phyloP scores from a whole-genome alignment of 371 early-diverging fungal species.

The Circinella minor region DNA sequence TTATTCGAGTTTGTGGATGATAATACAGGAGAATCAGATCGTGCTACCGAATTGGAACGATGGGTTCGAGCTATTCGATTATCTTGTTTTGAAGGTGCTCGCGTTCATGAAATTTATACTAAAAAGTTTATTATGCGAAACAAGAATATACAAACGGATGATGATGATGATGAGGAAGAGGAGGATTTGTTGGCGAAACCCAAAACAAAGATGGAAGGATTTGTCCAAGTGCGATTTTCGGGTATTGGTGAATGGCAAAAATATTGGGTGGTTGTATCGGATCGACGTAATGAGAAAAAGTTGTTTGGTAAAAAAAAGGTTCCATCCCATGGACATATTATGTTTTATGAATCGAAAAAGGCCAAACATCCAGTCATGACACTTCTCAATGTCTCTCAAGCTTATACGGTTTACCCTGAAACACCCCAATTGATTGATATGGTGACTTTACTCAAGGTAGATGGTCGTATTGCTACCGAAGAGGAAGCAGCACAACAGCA shows the following conservation, averaged over 20 bases:
- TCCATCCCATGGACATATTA: constrained; percentile 55
- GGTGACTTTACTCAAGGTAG: constrained; percentile 50
- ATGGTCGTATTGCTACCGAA: constrained; percentile 24
- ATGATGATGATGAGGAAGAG: constrained; percentile 6
- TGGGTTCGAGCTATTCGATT: constrained; percentile 79
- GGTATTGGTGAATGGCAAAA: constrained; percentile 70
- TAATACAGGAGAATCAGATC: constrained; percentile 42
- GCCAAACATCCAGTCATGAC: constrained; percentile 61
- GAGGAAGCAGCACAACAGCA: not conserved
- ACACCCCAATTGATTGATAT: constrained; percentile 44
- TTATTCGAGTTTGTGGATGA: constrained; percentile 20
- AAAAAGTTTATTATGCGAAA: constrained; percentile 53
- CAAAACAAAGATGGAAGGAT: constrained; percentile 46
- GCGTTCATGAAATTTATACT: constrained; percentile 79
- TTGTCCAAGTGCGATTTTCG: constrained; percentile 63
- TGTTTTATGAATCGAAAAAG: constrained; percentile 64
- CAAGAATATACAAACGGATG: constrained; percentile 11
- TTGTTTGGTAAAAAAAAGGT: constrained; percentile 58
- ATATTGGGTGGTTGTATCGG: constrained; percentile 62
- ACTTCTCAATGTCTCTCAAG: constrained; percentile 64
- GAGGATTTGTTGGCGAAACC: constrained; percentile 18
- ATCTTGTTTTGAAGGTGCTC: constrained; percentile 76
- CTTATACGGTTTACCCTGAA: constrained; percentile 77
- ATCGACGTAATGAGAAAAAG: constrained; percentile 57
- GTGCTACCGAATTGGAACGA: not conserved